These are phyloP conservation scores for Suillus luteus DNA, from an alignment of 768 basidiomycete species.

Conservation along the genomic window DNA sequence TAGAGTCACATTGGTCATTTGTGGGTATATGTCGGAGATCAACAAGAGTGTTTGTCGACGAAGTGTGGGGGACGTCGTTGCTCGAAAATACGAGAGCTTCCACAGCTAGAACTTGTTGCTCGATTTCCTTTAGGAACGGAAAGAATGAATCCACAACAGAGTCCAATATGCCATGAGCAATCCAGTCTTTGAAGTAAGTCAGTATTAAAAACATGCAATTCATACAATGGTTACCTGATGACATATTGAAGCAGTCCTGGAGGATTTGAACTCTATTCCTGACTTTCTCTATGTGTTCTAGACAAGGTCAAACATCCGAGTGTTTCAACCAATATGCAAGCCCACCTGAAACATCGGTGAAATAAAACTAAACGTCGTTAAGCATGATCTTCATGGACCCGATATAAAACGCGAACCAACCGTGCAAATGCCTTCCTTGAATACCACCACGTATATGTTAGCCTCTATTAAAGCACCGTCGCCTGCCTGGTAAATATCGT, in stretches of 20 bases:
- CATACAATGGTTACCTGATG: slow-evolving; percentile 56
- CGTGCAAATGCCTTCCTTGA: slow-evolving; percentile 82
- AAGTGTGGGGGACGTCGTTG: slow-evolving; percentile 8
- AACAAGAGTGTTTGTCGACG: slow-evolving; percentile 2
- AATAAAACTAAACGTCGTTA: slow-evolving; percentile 69
- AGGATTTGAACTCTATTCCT: slow-evolving; percentile 66
- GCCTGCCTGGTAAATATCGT: slow-evolving; percentile 30
- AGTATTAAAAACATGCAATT: neutral
- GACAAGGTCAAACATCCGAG: slow-evolving; percentile 10
- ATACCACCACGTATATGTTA: slow-evolving; percentile 88
- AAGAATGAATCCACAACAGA: slow-evolving; percentile 95
- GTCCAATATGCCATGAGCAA: slow-evolving; percentile 89
- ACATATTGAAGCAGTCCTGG: slow-evolving; percentile 64
- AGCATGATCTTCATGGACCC: neutral
- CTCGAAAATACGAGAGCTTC: slow-evolving; percentile 65
- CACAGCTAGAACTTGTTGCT: slow-evolving; percentile 76
- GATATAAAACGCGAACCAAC: slow-evolving; percentile 40
- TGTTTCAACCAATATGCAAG: neutral
- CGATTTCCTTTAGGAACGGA: slow-evolving; percentile 79
- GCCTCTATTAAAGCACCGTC: slow-evolving; percentile 66
- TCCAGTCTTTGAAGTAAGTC: slow-evolving; percentile 66
- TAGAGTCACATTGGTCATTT: neutral
- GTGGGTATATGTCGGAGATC: neutral
- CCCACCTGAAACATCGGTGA: slow-evolving; percentile 74
- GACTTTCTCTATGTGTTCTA: slow-evolving; percentile 79